Evolutionary conservation across 768 basidiomycete genomes (phyloP).

Genomic region (Pisolithus marmoratus): DNA sequence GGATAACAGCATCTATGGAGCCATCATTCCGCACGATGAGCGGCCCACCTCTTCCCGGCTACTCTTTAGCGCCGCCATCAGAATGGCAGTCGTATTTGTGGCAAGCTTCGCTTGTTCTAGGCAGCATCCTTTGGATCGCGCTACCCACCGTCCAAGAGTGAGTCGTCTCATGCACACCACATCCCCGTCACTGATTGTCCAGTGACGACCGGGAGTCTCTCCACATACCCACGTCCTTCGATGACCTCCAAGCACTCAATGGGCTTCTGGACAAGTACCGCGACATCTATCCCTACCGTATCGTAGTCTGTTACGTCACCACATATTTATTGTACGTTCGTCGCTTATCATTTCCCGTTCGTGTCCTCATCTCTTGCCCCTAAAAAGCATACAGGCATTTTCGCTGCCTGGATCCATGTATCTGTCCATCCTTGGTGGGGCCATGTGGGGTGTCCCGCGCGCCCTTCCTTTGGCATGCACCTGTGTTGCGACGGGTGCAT

Average conservation of each 20-base stretch:
- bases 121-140: constrained; percentile 73
- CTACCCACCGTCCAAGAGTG: constrained; percentile 76
- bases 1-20: constrained; percentile 42
- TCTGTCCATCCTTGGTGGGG: constrained; percentile 91
- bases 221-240: constrained; percentile 84
- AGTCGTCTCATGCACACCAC: constrained; percentile 20
- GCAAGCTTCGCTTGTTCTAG: constrained; percentile 65
- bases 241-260: constrained; percentile 82
- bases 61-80: constrained; percentile 75
- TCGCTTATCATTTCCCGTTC: constrained; percentile 1
- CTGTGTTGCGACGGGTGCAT: constrained; percentile 86
- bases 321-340: constrained; percentile 88
- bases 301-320: constrained; percentile 80
- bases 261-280: constrained; percentile 86
- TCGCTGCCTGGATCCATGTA: constrained; percentile 98
- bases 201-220: constrained; percentile 74
- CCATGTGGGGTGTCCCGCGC: constrained; percentile 85
- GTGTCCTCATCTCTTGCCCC: constrained; percentile 7
- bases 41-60: constrained; percentile 45
- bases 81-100: constrained; percentile 76
- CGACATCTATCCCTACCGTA: constrained; percentile 78
- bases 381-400: constrained; percentile 91
- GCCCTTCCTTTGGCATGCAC: constrained; percentile 89
- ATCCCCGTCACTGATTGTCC: constrained; percentile 11
- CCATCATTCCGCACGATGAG: constrained; percentile 28